Percentiles rank a stretch among this genome's conserved stretches.
Evolutionary conservation across 805 yeast species (phyloP).

Genomic region (Metschnikowia borealis): DNA sequence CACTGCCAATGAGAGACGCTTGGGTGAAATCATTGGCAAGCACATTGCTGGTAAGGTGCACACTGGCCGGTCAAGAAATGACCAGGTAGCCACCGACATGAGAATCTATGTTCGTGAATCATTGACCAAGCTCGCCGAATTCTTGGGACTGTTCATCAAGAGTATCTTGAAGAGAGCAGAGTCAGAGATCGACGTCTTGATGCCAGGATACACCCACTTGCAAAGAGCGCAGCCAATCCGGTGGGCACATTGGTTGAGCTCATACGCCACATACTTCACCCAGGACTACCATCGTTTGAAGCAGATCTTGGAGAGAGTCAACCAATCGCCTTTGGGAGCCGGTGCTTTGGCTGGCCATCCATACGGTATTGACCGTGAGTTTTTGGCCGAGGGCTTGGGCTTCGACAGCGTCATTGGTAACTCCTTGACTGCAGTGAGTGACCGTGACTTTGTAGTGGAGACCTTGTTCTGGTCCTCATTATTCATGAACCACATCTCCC

Average conservation of each 20-base stretch:
- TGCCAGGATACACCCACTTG: constrained; percentile 99
- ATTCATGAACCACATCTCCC: constrained; percentile 92
- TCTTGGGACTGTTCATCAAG: constrained; percentile 58
- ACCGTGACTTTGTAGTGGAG: constrained; percentile 96
- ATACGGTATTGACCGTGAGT: constrained; percentile 96
- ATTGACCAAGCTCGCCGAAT: constrained; percentile 54
- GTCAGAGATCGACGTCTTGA: constrained; percentile 80
- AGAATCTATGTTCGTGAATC: constrained; percentile 85
- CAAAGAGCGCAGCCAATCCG: constrained; percentile 99
- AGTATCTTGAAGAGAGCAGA: constrained; percentile 74
- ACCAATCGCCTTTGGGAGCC: constrained; percentile 88
- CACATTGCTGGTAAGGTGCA: constrained; percentile 96
- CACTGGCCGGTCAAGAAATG: constrained; percentile 98
- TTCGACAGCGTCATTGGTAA: constrained; percentile 88
- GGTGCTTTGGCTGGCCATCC: constrained; percentile 99
- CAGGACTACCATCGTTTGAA: constrained; percentile 83
- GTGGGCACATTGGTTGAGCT: constrained; percentile 97
- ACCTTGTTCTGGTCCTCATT: constrained; percentile 92
- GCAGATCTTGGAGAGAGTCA: constrained; percentile 78
- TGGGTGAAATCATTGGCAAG: constrained; percentile 93
- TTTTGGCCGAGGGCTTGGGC: constrained; percentile 72
- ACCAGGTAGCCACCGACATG: constrained; percentile 99
- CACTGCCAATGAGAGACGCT: constrained; percentile 96
- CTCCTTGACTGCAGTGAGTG: constrained; percentile 94
- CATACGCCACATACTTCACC: constrained; percentile 90